These are phyloP conservation scores for Vigna mungo DNA, from an alignment of 306 rosid genomes.

Conservation along the genomic window DNA sequence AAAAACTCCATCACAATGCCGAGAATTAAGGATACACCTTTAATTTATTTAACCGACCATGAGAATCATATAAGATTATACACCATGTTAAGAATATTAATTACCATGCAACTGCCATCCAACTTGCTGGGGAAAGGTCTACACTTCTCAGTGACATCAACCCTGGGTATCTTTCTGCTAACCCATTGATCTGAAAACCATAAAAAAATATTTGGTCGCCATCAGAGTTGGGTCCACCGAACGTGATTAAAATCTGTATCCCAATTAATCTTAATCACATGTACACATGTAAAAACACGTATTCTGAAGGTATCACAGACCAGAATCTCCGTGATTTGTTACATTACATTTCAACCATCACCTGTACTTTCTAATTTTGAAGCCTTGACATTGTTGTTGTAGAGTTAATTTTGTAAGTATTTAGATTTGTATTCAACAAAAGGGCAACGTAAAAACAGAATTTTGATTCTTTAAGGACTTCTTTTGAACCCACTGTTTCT, in stretches of 20 bases:
- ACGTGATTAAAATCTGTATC: neutral
- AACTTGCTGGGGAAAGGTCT: constrained; percentile 98
- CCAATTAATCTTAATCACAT: neutral
- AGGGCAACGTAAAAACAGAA: too few species aligned
- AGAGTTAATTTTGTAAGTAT: neutral
- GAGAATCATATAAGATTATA: neutral
- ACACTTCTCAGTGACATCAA: constrained; percentile 92
- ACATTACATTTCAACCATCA: neutral
- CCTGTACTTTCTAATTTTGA: neutral
- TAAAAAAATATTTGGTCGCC: constrained; percentile 22
- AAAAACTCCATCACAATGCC: constrained; percentile 1
- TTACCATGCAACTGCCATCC: constrained; percentile 98
- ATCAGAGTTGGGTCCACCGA: neutral
- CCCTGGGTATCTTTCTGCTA: constrained; percentile 85
- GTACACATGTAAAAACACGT: neutral
- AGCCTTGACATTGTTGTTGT: neutral
- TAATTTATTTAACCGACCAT: constrained; percentile 6
- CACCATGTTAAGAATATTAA: neutral
- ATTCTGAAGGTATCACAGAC: neutral
- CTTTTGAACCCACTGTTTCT: neutral
- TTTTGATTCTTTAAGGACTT: neutral
- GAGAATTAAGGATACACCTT: neutral
- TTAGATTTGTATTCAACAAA: too few species aligned
- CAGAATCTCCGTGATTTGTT: neutral
- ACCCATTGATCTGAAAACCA: constrained; percentile 67